Percentiles rank a stretch among this genome's conserved stretches.
phyloP scores from a whole-genome alignment of 1,139 yeast genomes.

The Debaryomyces psychrophilus region DNA sequence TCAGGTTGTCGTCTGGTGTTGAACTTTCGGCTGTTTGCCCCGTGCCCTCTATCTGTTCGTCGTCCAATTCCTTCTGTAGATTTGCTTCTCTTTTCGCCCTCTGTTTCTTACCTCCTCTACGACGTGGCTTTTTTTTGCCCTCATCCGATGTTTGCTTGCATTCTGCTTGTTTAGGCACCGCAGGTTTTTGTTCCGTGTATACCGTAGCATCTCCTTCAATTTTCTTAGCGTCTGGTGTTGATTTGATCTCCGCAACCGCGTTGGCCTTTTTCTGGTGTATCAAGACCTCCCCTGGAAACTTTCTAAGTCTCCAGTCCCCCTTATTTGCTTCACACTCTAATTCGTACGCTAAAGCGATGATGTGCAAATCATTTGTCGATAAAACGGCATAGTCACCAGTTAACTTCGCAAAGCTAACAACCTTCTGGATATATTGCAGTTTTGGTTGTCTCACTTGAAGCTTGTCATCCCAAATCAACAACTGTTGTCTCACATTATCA shows the following conservation, averaged over 20 bases:
- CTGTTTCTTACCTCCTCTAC: constrained; percentile 69
- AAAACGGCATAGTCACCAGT: constrained; percentile 93
- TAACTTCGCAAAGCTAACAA: constrained; percentile 72
- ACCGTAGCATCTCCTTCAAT: constrained; percentile 16
- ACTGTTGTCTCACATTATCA: constrained; percentile 77
- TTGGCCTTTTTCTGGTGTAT: constrained; percentile 16
- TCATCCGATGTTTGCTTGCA: constrained; percentile 10
- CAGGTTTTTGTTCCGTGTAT: constrained; percentile 15
- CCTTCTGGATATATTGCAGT: constrained; percentile 62
- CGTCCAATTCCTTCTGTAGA: constrained; percentile 27
- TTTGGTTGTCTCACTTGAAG: constrained; percentile 76
- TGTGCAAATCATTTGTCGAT: constrained; percentile 88
- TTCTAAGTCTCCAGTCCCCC: constrained; percentile 72
- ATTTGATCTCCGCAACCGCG: constrained; percentile 19
- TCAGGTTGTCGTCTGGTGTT: constrained; percentile 14
- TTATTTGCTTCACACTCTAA: constrained; percentile 70
- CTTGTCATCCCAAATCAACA: constrained; percentile 73
- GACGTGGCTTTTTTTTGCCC: constrained; percentile 46
- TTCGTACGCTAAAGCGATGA: constrained; percentile 89
- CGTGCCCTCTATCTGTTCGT: constrained; percentile 15
- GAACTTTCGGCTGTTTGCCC: constrained; percentile 11
- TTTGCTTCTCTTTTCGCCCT: constrained; percentile 56
- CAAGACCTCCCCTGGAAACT: constrained; percentile 64
- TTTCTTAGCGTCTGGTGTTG: constrained; percentile 27
- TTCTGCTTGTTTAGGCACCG: constrained; percentile 22